Evolutionary conservation across 2,329 filamentous ascomycete genomes (phyloP).

Genomic region (Aureobasidium uvarum): DNA sequence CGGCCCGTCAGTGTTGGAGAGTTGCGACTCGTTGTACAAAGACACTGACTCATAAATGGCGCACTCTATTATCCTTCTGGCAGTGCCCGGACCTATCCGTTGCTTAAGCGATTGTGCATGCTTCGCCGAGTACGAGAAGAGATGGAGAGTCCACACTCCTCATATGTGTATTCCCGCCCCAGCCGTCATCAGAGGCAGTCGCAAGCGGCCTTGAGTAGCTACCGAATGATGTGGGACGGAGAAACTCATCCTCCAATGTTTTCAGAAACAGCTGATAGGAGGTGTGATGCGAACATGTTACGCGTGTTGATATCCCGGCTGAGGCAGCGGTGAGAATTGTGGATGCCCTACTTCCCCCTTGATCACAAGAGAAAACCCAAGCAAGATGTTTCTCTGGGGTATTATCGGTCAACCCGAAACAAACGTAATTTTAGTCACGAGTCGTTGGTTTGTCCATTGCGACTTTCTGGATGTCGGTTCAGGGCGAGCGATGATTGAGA

Average conservation of each 20-base stretch:
- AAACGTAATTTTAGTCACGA: constrained; percentile 5
- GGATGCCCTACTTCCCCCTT: constrained; percentile 12
- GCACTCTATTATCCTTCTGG: constrained; percentile 26
- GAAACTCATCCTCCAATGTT: neutral
- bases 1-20: neutral
- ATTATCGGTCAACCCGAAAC: constrained; percentile 15
- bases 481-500: neutral
- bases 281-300: neutral
- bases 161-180: neutral
- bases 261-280: neutral
- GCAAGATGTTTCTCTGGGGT: neutral
- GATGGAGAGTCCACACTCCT: constrained; percentile 4
- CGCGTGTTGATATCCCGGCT: constrained; percentile 6
- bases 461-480: too few species aligned
- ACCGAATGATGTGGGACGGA: neutral
- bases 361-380: neutral
- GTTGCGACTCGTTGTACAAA: constrained; percentile 4
- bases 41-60: constrained; percentile 23
- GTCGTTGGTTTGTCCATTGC: neutral
- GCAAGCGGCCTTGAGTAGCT: constrained; percentile 8
- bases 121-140: constrained; percentile 22
- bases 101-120: constrained; percentile 26
- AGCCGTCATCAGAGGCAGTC: constrained; percentile 5
- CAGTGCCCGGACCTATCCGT: constrained; percentile 10
- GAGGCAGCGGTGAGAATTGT: constrained; percentile 16